These are phyloP conservation scores for Mariannaea sp. DNA, from an alignment of 2,329 filamentous ascomycete species.

Conservation along the genomic window DNA sequence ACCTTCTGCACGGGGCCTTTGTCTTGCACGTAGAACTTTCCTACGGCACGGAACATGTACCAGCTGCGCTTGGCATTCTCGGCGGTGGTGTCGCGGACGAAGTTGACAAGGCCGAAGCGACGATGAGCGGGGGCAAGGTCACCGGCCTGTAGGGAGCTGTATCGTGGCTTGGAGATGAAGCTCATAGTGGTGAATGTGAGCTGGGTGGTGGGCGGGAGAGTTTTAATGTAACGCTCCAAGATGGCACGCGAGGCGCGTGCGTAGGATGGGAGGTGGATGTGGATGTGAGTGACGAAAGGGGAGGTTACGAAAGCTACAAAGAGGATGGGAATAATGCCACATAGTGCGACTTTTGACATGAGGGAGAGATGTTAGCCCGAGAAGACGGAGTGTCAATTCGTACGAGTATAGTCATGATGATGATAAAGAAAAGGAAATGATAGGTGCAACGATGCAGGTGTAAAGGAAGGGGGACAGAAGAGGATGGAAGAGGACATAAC, in stretches of 20 bases:
- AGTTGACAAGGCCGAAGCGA: slow-evolving; percentile 50
- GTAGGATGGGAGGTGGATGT: slow-evolving; percentile 68
- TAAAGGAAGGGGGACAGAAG: background rate
- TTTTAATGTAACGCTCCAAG: slow-evolving; percentile 57
- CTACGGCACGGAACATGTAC: slow-evolving; percentile 48
- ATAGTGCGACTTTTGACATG: slow-evolving; percentile 61
- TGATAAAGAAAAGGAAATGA: background rate
- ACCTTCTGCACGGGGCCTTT: slow-evolving; percentile 25
- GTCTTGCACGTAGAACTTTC: slow-evolving; percentile 47
- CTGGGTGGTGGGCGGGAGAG: slow-evolving; percentile 50
- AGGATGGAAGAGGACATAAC: slow-evolving; percentile 25
- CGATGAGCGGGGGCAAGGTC: slow-evolving; percentile 41
- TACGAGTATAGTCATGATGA: background rate
- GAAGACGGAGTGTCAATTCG: no score
- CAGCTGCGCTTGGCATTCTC: slow-evolving; percentile 45
- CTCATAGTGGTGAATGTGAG: slow-evolving; percentile 62
- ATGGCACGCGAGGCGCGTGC: slow-evolving; percentile 65
- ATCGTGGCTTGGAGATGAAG: slow-evolving; percentile 58
- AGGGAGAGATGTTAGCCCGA: slow-evolving; percentile 5
- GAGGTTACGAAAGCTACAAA: slow-evolving; percentile 67
- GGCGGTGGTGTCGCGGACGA: slow-evolving; percentile 42
- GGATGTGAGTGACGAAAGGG: slow-evolving; percentile 74
- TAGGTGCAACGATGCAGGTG: background rate
- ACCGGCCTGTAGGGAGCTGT: slow-evolving; percentile 49
- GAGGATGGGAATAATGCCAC: slow-evolving; percentile 66